Evolutionary conservation across 345 rosid species (phyloP).

Genomic region (Acer negundo): DNA sequence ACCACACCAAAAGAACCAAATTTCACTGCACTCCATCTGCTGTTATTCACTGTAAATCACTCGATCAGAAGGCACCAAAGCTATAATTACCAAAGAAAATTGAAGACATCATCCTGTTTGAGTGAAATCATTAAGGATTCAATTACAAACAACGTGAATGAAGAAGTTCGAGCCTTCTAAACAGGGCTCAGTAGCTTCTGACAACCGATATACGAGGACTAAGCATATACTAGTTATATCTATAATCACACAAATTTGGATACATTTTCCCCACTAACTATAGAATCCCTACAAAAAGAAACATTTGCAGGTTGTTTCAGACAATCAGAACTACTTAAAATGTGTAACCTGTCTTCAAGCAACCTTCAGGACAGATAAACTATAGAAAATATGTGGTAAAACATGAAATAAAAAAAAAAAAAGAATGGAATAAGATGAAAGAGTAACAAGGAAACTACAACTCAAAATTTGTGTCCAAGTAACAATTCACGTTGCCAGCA

Average conservation of each 20-base stretch:
- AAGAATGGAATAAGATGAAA: neutral
- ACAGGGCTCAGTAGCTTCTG: neutral
- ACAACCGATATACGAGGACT: neutral
- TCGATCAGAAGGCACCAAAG: neutral
- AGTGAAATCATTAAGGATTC: neutral
- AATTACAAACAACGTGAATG: neutral
- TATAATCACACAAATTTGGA: too few species aligned
- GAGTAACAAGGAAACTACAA: neutral
- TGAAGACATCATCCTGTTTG: neutral
- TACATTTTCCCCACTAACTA: neutral
- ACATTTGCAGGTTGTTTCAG: neutral
- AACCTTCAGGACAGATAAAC: neutral
- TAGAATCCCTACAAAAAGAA: neutral
- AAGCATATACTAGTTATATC: too few species aligned
- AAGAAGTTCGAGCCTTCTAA: neutral
- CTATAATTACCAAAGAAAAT: neutral
- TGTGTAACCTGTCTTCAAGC: neutral
- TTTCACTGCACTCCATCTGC: too few species aligned
- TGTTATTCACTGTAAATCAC: neutral
- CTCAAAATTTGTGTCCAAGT: constrained; percentile 13
- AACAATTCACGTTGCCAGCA: constrained; percentile 11
- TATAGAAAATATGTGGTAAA: neutral
- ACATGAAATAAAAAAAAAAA: neutral
- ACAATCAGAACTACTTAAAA: neutral
- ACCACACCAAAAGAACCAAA: too few species aligned